Evolutionary conservation across 2,329 filamentous ascomycete species (phyloP).

Genomic region (Cytospora piceicola): DNA sequence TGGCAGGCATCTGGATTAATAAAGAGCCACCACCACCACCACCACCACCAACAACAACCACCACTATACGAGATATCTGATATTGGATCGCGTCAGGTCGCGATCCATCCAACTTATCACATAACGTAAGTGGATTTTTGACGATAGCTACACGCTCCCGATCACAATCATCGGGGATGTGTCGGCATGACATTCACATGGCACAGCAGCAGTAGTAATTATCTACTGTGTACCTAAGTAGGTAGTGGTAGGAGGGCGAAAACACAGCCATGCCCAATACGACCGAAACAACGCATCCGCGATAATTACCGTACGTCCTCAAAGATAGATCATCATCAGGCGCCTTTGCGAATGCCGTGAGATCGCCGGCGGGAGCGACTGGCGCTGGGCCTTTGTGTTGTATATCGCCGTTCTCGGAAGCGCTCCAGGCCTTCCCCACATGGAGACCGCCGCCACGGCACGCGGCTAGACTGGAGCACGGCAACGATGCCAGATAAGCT

Average conservation of each 20-base stretch:
- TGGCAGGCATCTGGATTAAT: too few species aligned
- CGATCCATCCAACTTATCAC: background rate
- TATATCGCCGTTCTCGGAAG: slow-evolving; percentile 17
- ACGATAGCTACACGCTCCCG: background rate
- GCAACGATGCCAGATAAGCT: slow-evolving; percentile 15
- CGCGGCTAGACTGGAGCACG: slow-evolving; percentile 1
- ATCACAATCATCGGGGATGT: slow-evolving; percentile 2
- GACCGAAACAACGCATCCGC: background rate
- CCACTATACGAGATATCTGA: too few species aligned
- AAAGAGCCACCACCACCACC: too few species aligned
- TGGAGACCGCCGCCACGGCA: background rate
- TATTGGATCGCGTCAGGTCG: too few species aligned
- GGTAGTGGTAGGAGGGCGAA: too few species aligned
- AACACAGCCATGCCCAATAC: too few species aligned
- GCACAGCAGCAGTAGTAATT: background rate
- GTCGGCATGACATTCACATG: background rate
- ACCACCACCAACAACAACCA: too few species aligned
- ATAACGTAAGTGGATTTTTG: background rate
- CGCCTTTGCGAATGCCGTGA: slow-evolving; percentile 1
- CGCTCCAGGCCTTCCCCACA: slow-evolving; percentile 9
- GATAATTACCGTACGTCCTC: background rate
- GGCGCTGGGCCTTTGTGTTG: background rate
- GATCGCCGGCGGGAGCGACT: background rate
- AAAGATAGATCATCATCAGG: background rate
- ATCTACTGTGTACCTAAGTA: too few species aligned